A percentile compares a stretch with the other conserved stretches of the same genome.
Conservation (phyloP, 345 rosid species). For the Eutrema japonicum region DNA sequence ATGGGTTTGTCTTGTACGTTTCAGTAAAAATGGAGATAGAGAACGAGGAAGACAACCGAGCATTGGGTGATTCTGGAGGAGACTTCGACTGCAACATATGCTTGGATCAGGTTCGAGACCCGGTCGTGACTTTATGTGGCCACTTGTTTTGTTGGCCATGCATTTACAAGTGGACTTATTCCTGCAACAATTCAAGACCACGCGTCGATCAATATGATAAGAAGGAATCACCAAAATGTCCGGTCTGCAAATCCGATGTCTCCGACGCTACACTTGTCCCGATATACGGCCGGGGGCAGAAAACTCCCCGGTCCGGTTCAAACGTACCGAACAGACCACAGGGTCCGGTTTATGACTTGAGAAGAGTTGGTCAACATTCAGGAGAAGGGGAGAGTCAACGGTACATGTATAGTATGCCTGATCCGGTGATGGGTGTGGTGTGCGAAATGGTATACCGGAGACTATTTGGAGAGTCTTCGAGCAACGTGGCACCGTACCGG, state of each 20-base stretch:
- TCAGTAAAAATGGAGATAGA: conserved; percentile 41
- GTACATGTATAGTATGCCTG: conserved; percentile 48
- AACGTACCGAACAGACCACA: conserved; percentile 75
- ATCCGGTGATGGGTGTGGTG: conserved; percentile 60
- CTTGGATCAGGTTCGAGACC: conserved; percentile 75
- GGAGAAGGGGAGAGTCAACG: conserved; percentile 57
- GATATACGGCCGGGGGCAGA: conserved; percentile 79
- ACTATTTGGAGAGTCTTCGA: conserved; percentile 71
- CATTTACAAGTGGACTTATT: conserved; percentile 84
- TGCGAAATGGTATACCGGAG: conserved; percentile 81
- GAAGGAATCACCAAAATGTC: conserved; percentile 53
- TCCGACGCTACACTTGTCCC: conserved; percentile 85
- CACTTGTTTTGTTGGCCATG: conserved; percentile 99
- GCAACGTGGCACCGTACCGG: conserved; percentile 52
- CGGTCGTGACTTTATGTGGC: conserved; percentile 92
- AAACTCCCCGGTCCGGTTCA: conserved; percentile 42
- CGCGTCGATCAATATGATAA: conserved; percentile 31
- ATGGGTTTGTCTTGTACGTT: conserved; percentile 21
- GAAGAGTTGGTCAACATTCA: conserved; percentile 66
- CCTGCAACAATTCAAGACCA: conserved; percentile 54
- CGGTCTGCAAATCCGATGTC: conserved; percentile 86
- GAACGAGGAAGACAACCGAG: conserved; percentile 9
- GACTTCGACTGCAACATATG: conserved; percentile 94
- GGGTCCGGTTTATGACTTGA: conserved; percentile 49
- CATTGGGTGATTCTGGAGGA: conserved; percentile 44